These are phyloP conservation scores for Aphanomyces astaci DNA, from an alignment of 352 stramenopile genomes.

Conservation along the genomic window DNA sequence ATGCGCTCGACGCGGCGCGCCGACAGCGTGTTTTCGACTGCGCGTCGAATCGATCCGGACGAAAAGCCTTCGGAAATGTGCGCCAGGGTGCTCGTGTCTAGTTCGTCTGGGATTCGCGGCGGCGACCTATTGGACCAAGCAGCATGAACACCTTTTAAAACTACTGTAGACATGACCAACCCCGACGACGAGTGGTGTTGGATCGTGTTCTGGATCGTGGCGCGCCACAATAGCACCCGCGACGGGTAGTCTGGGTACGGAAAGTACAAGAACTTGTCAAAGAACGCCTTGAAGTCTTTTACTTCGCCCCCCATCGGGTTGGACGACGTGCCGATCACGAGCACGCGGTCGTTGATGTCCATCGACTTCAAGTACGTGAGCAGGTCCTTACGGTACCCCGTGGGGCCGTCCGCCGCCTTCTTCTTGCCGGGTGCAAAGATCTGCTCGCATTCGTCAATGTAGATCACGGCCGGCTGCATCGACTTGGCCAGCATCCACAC, in stretches of 20 bases:
- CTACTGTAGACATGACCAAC: too few species aligned
- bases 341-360: conserved; percentile 81
- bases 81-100: conserved; percentile 85
- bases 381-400: conserved; percentile 91
- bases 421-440: conserved; percentile 79
- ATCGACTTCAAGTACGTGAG: conserved; percentile 89
- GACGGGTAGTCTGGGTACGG: conserved; percentile 89
- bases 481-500: conserved; percentile 85
- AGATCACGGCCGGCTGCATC: conserved; percentile 88
- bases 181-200: conserved; percentile 29
- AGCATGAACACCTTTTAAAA: too few species aligned
- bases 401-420: conserved; percentile 66
- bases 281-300: conserved; percentile 83
- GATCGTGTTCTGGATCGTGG: conserved; percentile 55
- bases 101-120: conserved; percentile 31
- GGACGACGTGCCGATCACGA: conserved; percentile 86
- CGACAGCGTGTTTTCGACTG: conserved; percentile 76
- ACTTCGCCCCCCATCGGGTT: conserved; percentile 75
- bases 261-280: conserved; percentile 91
- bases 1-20: conserved; percentile 65
- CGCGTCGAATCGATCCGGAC: conserved; percentile 68
- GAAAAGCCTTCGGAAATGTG: conserved; percentile 90
- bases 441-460: conserved; percentile 91
- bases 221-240: conserved; percentile 84
- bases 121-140: conserved; percentile 22